phyloP scores from a whole-genome alignment of 225 moss, liverwort and hornwort genomes.

The Bryum argenteum region DNA sequence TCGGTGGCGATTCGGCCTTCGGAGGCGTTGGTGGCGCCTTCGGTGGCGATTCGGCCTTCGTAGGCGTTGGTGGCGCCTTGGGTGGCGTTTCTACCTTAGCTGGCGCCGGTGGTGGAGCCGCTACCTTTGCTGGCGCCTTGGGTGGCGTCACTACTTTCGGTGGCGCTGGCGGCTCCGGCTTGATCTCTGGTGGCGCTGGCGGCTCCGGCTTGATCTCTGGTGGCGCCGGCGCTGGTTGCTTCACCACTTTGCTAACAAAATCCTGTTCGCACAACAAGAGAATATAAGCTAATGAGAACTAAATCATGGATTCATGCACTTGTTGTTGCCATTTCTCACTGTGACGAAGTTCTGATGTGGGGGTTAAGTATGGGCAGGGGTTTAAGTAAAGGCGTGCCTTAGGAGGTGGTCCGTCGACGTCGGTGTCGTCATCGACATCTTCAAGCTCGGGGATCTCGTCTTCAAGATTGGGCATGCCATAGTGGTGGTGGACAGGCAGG shows the following conservation, averaged over 20 bases:
- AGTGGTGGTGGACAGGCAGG: conserved; percentile 31
- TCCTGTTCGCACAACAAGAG: conserved; percentile 19
- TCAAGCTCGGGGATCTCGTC: conserved; percentile 56
- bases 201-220: background rate
- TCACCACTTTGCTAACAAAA: conserved; percentile 16
- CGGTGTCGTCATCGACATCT: conserved; percentile 50
- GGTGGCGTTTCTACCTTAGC: conserved; percentile 33
- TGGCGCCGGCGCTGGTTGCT: conserved; percentile 10
- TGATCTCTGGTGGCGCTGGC: background rate
- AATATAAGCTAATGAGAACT: background rate
- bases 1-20: conserved; percentile 24
- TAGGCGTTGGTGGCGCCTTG: background rate
- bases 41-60: background rate
- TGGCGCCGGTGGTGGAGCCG: conserved; percentile 23
- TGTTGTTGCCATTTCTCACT: background rate
- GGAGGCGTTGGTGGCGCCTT: conserved; percentile 3
- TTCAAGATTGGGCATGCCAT: conserved; percentile 45
- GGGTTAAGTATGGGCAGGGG: too few relatives aligned
- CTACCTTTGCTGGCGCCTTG: conserved; percentile 24
- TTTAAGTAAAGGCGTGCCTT: background rate
- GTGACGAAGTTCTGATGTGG: too few relatives aligned
- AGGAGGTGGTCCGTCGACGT: conserved; percentile 34
- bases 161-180: conserved; percentile 6
- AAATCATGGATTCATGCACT: conserved; percentile 9
- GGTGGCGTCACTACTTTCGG: conserved; percentile 28